These are phyloP conservation scores for Gillenia trifoliata DNA, from an alignment of 306 rosid species.

Conservation along the genomic window DNA sequence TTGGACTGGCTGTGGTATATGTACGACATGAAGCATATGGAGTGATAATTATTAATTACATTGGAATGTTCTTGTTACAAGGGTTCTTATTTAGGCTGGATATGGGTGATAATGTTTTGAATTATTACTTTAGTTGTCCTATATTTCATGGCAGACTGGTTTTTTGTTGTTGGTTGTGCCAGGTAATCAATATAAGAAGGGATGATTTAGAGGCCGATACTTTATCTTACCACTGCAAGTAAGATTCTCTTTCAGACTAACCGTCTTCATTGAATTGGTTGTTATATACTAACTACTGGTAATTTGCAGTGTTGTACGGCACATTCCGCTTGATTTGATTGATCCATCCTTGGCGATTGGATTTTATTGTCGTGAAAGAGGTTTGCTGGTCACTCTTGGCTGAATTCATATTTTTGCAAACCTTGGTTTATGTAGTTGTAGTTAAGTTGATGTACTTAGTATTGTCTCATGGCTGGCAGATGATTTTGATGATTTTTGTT, in stretches of 20 bases:
- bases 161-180: constrained; percentile 16
- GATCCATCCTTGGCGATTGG: constrained; percentile 97
- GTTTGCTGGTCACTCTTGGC: constrained; percentile 33
- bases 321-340: constrained; percentile 66
- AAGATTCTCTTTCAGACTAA: constrained; percentile 23
- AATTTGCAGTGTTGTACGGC: constrained; percentile 49
- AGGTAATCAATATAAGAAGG: constrained; percentile 57
- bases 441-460: background rate
- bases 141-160: background rate
- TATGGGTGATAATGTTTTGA: background rate
- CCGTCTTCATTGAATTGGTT: background rate
- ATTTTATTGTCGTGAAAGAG: constrained; percentile 91
- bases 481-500: constrained; percentile 82
- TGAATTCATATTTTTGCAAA: constrained; percentile 7
- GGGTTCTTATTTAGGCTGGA: background rate
- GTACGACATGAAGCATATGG: background rate
- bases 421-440: constrained; percentile 9
- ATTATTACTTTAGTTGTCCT: background rate
- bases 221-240: constrained; percentile 91
- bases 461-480: constrained; percentile 34
- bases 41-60: background rate
- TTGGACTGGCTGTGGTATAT: background rate
- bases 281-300: background rate
- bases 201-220: constrained; percentile 60
- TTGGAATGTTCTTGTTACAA: background rate